Evolutionary conservation across 768 basidiomycete genomes (phyloP), one percentile per base, ranked within the genome.

Genomic region (Plicaturopsis crispa): DNA sequence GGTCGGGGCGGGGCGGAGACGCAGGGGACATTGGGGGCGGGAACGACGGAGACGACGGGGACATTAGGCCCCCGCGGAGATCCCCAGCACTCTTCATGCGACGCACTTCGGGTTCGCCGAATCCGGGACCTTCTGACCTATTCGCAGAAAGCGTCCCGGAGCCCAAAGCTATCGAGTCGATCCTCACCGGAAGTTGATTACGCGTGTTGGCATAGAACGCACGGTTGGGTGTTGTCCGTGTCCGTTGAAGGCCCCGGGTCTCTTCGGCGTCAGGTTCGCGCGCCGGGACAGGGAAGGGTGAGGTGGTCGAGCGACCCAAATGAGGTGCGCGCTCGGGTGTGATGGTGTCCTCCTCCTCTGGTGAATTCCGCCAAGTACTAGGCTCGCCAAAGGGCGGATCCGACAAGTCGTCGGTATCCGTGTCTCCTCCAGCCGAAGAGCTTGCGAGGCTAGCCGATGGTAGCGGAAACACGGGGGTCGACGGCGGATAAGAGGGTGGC

Each of bases 71-170:
- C 43, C 72, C 65, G 24, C 80, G 77, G 28, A 89, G 63, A 56
- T 88, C 86, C 24, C 84, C 86, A 16, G 86, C 86, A 56, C 86
- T 88, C 62, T 86, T 88, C 86, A 89, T 88, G 54, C 75, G 80
- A 43, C 84, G 75, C 31, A 86, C 55, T 52, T 87, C 82, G 8
- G 8, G 26, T 45, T 80, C 75, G 24, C 61, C 59, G 47, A 58
- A 58, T 36, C 65, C 62, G 4, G 62, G 50, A 32, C 75, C 72
- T 35, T 70, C 66, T 20, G 55, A 55, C 40, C 48, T 48, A 1
- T 21, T 19, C 13, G 31, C 8, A 7, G 38, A 14, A 13, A 21
- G n/a, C 34, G 57, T 40, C 32, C 43, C 35, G 51, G 44, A 19
- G 38, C 23, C 34, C 35, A 41, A 17, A 31, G 22, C 28, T 35